Conservation (phyloP, 805 yeast genomes). For the Candida montana region DNA sequence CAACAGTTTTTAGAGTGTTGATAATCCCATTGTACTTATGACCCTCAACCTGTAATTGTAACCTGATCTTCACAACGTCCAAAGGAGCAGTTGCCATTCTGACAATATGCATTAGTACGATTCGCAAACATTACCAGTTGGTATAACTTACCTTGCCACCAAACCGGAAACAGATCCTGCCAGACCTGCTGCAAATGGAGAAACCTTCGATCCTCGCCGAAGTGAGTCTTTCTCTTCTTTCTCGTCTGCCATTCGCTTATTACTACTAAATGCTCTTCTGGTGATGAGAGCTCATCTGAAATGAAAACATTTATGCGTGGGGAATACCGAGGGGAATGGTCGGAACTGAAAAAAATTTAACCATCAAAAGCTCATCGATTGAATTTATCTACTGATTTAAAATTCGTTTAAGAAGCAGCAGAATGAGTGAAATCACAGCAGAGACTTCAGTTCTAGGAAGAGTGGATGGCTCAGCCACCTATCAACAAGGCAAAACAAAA, state of each 20-base stretch:
- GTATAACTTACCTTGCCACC: slow-evolving; percentile 26
- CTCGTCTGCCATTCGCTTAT: neutral
- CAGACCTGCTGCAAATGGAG: slow-evolving; percentile 33
- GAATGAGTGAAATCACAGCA: slow-evolving; percentile 8
- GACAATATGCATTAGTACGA: neutral
- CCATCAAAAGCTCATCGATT: neutral
- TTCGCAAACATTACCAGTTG: neutral
- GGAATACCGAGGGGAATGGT: too few species aligned
- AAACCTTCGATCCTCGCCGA: slow-evolving; percentile 36
- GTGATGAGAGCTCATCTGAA: too few species aligned
- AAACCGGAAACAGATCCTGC: slow-evolving; percentile 47
- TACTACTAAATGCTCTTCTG: too few species aligned
- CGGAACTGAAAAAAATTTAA: neutral
- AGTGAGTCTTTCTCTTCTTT: slow-evolving; percentile 35
- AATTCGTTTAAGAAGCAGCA: neutral
- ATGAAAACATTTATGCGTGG: too few species aligned
- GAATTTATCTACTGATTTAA: neutral
- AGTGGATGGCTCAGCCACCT: slow-evolving; percentile 79
- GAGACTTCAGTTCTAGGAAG: slow-evolving; percentile 35
- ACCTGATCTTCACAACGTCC: slow-evolving; percentile 71
- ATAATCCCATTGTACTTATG: slow-evolving; percentile 31
- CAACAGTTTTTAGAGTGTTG: slow-evolving; percentile 37
- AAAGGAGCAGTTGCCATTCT: slow-evolving; percentile 70
- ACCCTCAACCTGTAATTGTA: slow-evolving; percentile 49
- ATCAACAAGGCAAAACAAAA: slow-evolving; percentile 44